Percentiles rank a stretch among this genome's conserved stretches.
Evolutionary conservation across 2,329 filamentous ascomycete genomes (phyloP).

Genomic region (Talaromyces pinophilus): DNA sequence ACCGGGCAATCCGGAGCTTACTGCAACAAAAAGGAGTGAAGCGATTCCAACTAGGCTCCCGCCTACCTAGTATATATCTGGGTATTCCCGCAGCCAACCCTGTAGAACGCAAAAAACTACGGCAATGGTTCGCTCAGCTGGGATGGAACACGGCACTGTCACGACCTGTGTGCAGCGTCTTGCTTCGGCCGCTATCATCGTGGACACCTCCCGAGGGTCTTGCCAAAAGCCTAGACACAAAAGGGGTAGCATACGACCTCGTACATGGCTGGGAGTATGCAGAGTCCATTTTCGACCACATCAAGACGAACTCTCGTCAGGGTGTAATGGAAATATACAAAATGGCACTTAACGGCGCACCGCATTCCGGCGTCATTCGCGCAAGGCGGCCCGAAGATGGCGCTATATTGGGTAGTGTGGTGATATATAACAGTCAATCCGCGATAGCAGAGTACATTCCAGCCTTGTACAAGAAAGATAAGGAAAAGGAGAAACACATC

Average conservation of each 20-base stretch:
- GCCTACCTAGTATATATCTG: constrained; percentile 80
- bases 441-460: constrained; percentile 70
- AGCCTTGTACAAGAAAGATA: constrained; percentile 59
- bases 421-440: constrained; percentile 73
- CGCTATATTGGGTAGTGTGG: constrained; percentile 73
- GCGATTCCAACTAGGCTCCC: constrained; percentile 76
- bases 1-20: constrained; percentile 76
- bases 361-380: constrained; percentile 77
- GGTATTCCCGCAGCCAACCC: constrained; percentile 73
- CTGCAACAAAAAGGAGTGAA: constrained; percentile 71
- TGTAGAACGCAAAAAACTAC: constrained; percentile 60
- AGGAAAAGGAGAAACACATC: neutral
- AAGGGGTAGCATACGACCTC: constrained; percentile 77
- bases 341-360: constrained; percentile 68
- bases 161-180: constrained; percentile 68
- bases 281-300: constrained; percentile 71
- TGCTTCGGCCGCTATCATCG: constrained; percentile 68
- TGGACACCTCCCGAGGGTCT: constrained; percentile 79
- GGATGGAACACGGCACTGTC: constrained; percentile 78
- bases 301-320: constrained; percentile 71
- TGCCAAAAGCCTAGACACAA: constrained; percentile 69
- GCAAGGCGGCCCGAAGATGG: constrained; percentile 71
- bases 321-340: constrained; percentile 80
- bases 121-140: constrained; percentile 84
- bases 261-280: constrained; percentile 78